Evolutionary conservation across 2,329 filamentous ascomycete genomes (phyloP), one percentile per base, ranked within the genome.

Genomic region (Nothopassalora personata): DNA sequence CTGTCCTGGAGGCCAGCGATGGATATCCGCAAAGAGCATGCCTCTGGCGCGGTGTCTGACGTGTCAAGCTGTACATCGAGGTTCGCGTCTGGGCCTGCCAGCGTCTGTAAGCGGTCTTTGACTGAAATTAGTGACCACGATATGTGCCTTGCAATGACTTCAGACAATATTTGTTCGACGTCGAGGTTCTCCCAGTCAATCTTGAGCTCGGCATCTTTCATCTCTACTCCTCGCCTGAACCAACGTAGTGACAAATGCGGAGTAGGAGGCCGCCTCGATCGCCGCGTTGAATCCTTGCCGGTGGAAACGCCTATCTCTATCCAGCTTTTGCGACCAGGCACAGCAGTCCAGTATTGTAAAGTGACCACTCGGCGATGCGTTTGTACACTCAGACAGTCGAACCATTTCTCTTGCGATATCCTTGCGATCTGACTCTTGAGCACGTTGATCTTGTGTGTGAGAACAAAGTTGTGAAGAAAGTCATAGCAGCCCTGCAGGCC

Each of bases 371-470:
- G 84, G 71, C 94, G 89, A 39, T 96, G 80, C 30, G 86, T 81
- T 71, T 97, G 90, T 15, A 96, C 82, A 67, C 84, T 85, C 49
- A 97, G 73, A 34, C 87, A 86, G 57, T 90, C 87, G 33, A 86
- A 85, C 93, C 94, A 97, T 4, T 82, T 83, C 3, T 82, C 83
- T 58, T 82, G 83, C 57, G 82, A 81, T 59, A 99, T 78, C 46
- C 87, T 84, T 30, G 81, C 64, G 1, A 90, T 90, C 77, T 99
- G 94, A 62, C 86, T 85, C 66, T 84, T 85, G 49, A 96, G 81
- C 64, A 94, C 86, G 64, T 84, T 87, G 66, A 99, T 88, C 77
- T 99, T 97, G 74, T 94, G 88, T 0, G 91, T 97, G 57, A 99
- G 77, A 4, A 92, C 84, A 62, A 95, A 86, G 70, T 93, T 91